Evolutionary conservation across 2,329 filamentous ascomycete species (phyloP).

Genomic region (Penicillium digitatum): DNA sequence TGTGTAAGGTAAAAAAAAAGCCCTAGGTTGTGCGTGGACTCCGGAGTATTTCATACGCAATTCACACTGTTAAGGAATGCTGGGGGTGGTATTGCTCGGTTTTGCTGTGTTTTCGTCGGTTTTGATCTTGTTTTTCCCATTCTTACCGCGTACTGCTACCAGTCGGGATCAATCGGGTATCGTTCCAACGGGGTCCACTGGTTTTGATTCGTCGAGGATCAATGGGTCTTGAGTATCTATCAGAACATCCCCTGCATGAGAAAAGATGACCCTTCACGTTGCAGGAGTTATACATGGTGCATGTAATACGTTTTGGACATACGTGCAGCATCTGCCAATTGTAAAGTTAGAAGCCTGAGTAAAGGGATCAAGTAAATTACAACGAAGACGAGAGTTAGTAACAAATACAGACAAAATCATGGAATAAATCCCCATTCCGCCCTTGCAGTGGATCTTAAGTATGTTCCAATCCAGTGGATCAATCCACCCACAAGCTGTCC

Average conservation of each 20-base stretch:
- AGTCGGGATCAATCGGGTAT: constrained; percentile 18
- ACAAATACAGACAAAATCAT: not conserved
- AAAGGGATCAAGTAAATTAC: not conserved
- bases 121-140: constrained; percentile 15
- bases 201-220: not conserved
- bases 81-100: constrained; percentile 10
- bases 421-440: not conserved
- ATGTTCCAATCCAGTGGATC: constrained; percentile 19
- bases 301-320: not conserved
- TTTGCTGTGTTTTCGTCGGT: not conserved
- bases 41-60: constrained; percentile 20
- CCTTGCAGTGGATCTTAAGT: constrained; percentile 26
- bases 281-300: not conserved
- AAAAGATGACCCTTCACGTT: constrained; percentile 1
- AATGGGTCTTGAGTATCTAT: not conserved
- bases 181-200: constrained; percentile 10
- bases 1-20: constrained; percentile 21
- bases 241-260: constrained; percentile 6
- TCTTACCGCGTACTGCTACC: constrained; percentile 12
- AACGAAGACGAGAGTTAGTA: not conserved
- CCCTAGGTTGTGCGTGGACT: constrained; percentile 28
- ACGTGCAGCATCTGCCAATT: not conserved
- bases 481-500: constrained; percentile 8
- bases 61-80: constrained; percentile 19
- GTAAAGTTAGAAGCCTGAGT: not conserved